These are phyloP conservation scores for Mercurialis annua DNA, from an alignment of 345 rosid genomes.

Conservation along the genomic window DNA sequence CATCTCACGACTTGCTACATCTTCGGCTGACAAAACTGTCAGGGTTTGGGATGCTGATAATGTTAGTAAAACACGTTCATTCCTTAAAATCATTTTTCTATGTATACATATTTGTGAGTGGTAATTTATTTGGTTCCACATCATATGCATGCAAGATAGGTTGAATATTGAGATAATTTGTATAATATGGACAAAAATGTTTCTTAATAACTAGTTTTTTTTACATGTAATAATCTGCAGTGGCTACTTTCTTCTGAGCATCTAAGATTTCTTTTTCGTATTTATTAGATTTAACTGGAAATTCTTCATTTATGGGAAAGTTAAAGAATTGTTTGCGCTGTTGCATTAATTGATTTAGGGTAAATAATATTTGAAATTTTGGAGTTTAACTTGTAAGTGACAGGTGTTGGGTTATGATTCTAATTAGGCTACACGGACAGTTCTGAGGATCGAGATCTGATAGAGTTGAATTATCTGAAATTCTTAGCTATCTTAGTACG, in stretches of 20 bases:
- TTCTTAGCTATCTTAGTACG: background rate
- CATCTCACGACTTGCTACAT: constrained; percentile 55
- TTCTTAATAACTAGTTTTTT: background rate
- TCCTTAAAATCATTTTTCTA: background rate
- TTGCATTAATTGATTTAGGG: background rate
- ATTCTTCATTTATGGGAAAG: background rate
- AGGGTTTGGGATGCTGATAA: constrained; percentile 68
- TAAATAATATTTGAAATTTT: background rate
- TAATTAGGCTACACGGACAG: background rate
- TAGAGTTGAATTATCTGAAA: background rate
- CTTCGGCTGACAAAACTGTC: constrained; percentile 68
- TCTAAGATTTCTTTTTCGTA: constrained; percentile 2
- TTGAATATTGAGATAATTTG: background rate
- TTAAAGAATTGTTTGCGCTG: background rate
- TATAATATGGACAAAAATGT: background rate
- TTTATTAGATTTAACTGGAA: background rate
- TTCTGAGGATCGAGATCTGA: background rate
- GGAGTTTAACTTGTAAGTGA: background rate
- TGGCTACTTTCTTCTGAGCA: background rate
- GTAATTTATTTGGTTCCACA: background rate
- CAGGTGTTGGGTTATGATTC: background rate
- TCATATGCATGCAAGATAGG: background rate
- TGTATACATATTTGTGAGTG: background rate
- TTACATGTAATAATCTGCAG: background rate
- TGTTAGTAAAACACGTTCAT: constrained; percentile 32